A percentile compares a stretch with the other conserved stretches of the same genome.
Conservation (phyloP, 768 basidiomycete genomes). For the Megacollybia marginata region DNA sequence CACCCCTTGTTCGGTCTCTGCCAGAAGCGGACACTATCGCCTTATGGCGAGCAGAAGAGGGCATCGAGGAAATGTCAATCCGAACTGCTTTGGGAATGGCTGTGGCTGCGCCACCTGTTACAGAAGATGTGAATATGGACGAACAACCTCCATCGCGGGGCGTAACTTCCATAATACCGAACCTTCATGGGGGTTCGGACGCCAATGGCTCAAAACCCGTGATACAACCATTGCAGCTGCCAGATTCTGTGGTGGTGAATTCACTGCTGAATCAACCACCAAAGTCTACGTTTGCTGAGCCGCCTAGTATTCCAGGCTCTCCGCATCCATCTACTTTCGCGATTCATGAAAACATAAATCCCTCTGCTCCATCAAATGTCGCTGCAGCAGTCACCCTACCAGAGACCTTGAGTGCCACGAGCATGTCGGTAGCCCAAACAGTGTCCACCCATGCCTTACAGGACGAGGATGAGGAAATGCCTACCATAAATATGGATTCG, state of each 20-base stretch:
- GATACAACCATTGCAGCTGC: background rate
- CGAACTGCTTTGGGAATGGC: constrained; percentile 31
- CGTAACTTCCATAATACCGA: no score
- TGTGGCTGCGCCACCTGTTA: background rate
- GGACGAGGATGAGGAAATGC: constrained; percentile 72
- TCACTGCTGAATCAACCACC: background rate
- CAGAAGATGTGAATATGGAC: constrained; percentile 6
- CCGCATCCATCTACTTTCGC: background rate
- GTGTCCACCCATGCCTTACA: constrained; percentile 27
- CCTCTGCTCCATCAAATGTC: background rate
- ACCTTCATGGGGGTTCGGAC: no score
- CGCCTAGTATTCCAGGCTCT: background rate
- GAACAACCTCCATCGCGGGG: background rate
- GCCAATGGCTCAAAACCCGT: no score
- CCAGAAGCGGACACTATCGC: constrained; percentile 57
- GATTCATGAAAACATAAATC: background rate
- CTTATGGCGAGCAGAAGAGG: constrained; percentile 57
- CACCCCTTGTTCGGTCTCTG: constrained; percentile 62
- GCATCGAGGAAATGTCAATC: constrained; percentile 48
- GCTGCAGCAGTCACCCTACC: background rate
- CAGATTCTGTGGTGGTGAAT: background rate
- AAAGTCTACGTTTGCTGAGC: background rate
- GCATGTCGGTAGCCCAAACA: background rate
- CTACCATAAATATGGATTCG: constrained; percentile 68
- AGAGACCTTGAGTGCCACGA: background rate